Conservation (phyloP, 176 grass and related monocot species). For the Zoysia japonica region DNA sequence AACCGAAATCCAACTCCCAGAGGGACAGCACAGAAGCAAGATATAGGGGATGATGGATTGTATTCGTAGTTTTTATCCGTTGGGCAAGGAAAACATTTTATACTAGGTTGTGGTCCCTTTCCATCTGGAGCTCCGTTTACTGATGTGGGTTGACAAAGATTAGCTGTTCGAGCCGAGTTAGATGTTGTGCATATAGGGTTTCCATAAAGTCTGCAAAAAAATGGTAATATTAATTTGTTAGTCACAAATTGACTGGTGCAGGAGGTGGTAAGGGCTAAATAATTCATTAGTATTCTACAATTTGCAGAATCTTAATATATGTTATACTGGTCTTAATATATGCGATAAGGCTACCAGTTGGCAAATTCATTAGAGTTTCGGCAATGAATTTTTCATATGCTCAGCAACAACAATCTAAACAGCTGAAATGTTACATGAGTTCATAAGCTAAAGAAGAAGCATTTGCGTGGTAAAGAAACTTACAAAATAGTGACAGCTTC, state of each 20-base stretch:
- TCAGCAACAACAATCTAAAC: not conserved
- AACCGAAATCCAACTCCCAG: conserved; percentile 77
- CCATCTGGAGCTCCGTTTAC: conserved; percentile 31
- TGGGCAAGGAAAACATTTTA: conserved; percentile 48
- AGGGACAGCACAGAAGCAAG: conserved; percentile 69
- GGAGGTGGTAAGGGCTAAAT: not conserved
- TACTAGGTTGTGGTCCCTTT: conserved; percentile 37
- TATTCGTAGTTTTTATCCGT: conserved; percentile 58
- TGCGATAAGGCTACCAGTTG: not conserved
- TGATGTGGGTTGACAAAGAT: conserved; percentile 54
- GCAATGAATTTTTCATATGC: conserved; percentile 16
- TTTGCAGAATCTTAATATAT: no score
- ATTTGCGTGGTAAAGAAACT: conserved; percentile 41
- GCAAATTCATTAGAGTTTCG: conserved; percentile 7
- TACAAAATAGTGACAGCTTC: conserved; percentile 68
- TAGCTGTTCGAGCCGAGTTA: conserved; percentile 39
- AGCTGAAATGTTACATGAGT: not conserved
- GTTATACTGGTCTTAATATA: not conserved
- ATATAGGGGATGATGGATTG: conserved; percentile 63
- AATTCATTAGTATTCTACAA: not conserved
- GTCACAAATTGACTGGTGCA: conserved; percentile 23
- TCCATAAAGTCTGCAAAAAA: conserved; percentile 66
- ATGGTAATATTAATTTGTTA: conserved; percentile 19
- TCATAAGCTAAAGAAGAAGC: conserved; percentile 17
- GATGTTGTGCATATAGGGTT: conserved; percentile 69